Percentiles rank a stretch among this genome's conserved stretches.
These are phyloP conservation scores for Pistacia atlantica DNA, from an alignment of 345 rosid species.

Conservation along the genomic window DNA sequence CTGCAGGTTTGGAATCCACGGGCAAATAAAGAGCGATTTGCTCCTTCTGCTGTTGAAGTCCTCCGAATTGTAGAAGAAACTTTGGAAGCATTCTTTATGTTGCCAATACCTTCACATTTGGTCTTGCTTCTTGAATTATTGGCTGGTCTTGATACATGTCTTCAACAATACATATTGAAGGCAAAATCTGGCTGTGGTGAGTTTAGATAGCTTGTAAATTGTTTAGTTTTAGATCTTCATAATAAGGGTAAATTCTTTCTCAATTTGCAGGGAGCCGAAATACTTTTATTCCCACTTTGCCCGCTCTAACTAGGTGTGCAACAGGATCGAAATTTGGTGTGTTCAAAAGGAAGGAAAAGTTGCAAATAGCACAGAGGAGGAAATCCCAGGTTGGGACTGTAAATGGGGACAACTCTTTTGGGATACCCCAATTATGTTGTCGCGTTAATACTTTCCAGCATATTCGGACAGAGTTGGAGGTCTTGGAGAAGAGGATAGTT, in stretches of 20 bases:
- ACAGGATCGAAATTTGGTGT: constrained; percentile 71
- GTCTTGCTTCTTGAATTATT: constrained; percentile 80
- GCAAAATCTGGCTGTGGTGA: constrained; percentile 96
- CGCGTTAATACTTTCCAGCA: constrained; percentile 81
- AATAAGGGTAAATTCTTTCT: constrained; percentile 4
- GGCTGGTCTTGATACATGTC: constrained; percentile 71
- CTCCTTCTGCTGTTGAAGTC: constrained; percentile 91
- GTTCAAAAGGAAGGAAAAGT: constrained; percentile 75
- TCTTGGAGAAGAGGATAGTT: constrained; percentile 57
- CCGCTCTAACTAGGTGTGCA: constrained; percentile 82
- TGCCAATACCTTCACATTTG: constrained; percentile 82
- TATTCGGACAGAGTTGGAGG: constrained; percentile 62
- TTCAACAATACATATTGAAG: constrained; percentile 74
- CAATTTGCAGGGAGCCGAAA: constrained; percentile 58
- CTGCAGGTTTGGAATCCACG: constrained; percentile 81
- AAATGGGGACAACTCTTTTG: constrained; percentile 47
- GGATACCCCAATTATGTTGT: constrained; percentile 74
- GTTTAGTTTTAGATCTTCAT: background rate
- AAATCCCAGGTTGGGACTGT: constrained; percentile 58
- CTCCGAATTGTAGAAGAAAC: constrained; percentile 84
- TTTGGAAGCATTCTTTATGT: constrained; percentile 84
- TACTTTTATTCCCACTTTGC: constrained; percentile 70
- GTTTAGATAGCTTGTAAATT: constrained; percentile 14
- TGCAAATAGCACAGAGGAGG: constrained; percentile 47
- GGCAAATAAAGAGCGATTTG: constrained; percentile 68